Evolutionary conservation across 768 basidiomycete genomes (phyloP), one percentile per base, ranked within the genome.

Genomic region (Hebeloma cylindrosporum): DNA sequence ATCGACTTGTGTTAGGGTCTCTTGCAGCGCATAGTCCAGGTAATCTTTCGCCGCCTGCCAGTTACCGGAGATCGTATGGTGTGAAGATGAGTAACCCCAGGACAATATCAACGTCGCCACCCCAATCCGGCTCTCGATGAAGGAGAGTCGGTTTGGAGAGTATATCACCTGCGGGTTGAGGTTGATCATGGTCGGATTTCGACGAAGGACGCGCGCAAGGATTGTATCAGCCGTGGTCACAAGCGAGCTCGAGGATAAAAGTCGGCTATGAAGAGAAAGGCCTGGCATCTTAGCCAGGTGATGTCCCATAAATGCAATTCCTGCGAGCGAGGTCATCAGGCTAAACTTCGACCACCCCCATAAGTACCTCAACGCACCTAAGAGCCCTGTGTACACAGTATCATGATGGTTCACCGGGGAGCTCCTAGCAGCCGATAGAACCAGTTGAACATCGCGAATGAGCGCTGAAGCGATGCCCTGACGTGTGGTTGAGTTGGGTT

Each of bases 51-150:
- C 59, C 3, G 46, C 21, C 16, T 46, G 38, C 53, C 56, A 62
- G 37, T 51, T 40, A 9, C 45, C 50, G 35, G 54, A 29, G 43
- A 62, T 51, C 20, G 46, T 43, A 45, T 53, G 57, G 51, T 46
- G 64, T 14, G 42, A 60, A 26, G 53, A 49, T 17, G 37, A 51
- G 13, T 38, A 29, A 20, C 49, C 42, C 16, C 70, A 60, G 5
- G 57, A 43, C 10, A 76, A 58, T 7, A 67, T 51, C 10, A 76
- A 60, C 5, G 66, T 62, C 0, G 68, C 67, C 5, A 68, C 48
- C 3, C 74, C 74, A 21, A 72, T 48, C 8, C 56, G 59, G 6
- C 70, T 73, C 47, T 72, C 74, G 28, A 74, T 56, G 49, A 74
- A 76, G 2, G 72, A 69, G 16, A 52, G 35, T 21, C 40, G 47